A percentile compares a stretch with the other conserved stretches of the same genome.
Conservation (phyloP, 768 basidiomycete genomes). For the Hericium rajendrae region DNA sequence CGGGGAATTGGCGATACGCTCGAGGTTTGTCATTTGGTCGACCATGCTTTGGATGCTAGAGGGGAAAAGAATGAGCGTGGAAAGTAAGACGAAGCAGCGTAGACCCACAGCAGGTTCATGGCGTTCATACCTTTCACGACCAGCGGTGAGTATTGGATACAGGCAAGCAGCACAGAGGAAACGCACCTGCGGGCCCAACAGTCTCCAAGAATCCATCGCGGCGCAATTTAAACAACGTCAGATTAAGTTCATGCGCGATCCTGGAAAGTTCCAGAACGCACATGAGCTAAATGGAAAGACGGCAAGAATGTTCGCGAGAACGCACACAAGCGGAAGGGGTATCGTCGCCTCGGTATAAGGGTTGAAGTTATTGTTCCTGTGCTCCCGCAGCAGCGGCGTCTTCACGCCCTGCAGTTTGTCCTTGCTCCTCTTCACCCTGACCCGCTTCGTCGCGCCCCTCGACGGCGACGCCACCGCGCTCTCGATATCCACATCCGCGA, state of each 20-base stretch:
- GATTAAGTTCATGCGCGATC: slow-evolving; percentile 73
- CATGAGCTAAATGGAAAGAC: no score
- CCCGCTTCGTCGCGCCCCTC: slow-evolving; percentile 39
- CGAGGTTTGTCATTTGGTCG: slow-evolving; percentile 79
- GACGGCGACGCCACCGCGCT: neutral
- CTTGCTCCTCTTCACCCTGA: slow-evolving; percentile 65
- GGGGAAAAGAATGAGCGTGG: neutral
- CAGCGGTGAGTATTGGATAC: neutral
- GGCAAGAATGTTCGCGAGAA: no score
- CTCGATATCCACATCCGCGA: slow-evolving; percentile 1
- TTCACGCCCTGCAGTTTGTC: slow-evolving; percentile 34
- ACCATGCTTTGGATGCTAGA: slow-evolving; percentile 69
- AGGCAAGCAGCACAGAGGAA: neutral
- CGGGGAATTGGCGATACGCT: slow-evolving; percentile 84
- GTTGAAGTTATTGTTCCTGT: slow-evolving; percentile 53
- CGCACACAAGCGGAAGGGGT: slow-evolving; percentile 75
- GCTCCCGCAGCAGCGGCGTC: slow-evolving; percentile 56
- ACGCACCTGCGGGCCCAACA: slow-evolving; percentile 77
- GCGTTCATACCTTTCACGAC: slow-evolving; percentile 55
- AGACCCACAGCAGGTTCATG: slow-evolving; percentile 53
- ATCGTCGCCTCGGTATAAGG: slow-evolving; percentile 36
- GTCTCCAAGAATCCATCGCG: slow-evolving; percentile 79
- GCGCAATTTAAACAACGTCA: slow-evolving; percentile 62
- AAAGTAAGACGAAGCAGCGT: neutral
- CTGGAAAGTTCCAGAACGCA: no score